These are phyloP conservation scores for Candida easanensis DNA, from an alignment of 805 yeast species.

Conservation along the genomic window DNA sequence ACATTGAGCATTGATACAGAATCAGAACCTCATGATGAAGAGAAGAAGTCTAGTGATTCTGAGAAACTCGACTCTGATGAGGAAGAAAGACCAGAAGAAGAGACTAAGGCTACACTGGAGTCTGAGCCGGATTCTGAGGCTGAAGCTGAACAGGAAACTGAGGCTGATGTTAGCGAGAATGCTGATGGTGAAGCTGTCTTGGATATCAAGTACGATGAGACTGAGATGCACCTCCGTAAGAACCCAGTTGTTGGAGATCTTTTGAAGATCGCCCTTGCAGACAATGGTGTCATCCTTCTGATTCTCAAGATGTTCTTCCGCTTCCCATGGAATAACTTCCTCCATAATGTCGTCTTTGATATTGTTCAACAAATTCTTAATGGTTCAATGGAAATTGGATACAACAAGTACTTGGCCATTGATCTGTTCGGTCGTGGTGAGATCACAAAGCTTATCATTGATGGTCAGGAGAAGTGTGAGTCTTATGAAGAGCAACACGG, in stretches of 20 bases:
- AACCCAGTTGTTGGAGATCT: conserved; percentile 83
- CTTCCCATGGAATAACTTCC: conserved; percentile 95
- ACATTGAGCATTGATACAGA: conserved; percentile 18
- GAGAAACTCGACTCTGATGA: conserved; percentile 8
- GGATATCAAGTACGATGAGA: conserved; percentile 35
- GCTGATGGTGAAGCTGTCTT: conserved; percentile 24
- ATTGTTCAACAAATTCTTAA: conserved; percentile 91
- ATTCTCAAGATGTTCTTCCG: conserved; percentile 74
- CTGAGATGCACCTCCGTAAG: conserved; percentile 42
- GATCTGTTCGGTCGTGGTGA: conserved; percentile 67
- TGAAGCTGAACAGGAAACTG: neutral
- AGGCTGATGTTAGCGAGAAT: conserved; percentile 1
- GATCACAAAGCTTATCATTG: conserved; percentile 55
- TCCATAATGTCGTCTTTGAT: conserved; percentile 97
- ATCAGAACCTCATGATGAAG: conserved; percentile 5
- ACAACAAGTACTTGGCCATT: conserved; percentile 70
- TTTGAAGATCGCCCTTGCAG: conserved; percentile 78
- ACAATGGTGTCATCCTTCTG: conserved; percentile 62
- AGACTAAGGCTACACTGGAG: conserved; percentile 17
- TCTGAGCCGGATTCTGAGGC: conserved; percentile 22
- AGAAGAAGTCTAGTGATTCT: conserved; percentile 10
- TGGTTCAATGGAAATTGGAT: conserved; percentile 82
- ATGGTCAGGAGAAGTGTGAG: conserved; percentile 59
- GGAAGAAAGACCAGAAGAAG: neutral
- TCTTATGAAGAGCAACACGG: conserved; percentile 56